Base-by-base conservation (phyloP, 2,329 filamentous ascomycete species). In the Pseudogymnoascus sp. region DNA sequence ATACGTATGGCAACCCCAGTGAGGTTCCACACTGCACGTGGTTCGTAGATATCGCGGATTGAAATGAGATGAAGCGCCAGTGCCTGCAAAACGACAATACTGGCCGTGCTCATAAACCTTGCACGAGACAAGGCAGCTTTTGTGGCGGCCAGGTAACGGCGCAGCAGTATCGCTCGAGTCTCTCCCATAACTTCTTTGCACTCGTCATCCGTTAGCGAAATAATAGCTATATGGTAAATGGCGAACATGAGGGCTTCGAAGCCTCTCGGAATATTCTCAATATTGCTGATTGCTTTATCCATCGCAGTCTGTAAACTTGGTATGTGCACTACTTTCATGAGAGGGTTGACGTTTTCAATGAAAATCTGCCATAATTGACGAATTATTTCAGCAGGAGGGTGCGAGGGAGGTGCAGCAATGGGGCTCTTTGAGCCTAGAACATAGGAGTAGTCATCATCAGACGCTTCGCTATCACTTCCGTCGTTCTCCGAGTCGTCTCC, bases 211-310 rank as follows among this genome's bases (percentile, higher is more conserved):
- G 78, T 80, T 64, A 89, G 77, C 25, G 82, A 86, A 11, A 80
- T 81, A 64, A 86, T 74, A n/a, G 83, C 82, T 69, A 83, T 79
- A 62, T 84, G 75, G 69, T 87, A 87, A 31, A 87, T 82, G 67
- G 82, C 77, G 72, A 90, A 89, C 80, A 90, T 84, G 38, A 90
- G 77, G 1, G 84, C 84, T 70, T 89, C 86, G 16, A 88, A 78
- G n/a, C 80, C 80, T 65, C 67, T 31, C 65, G 71, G 34, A 14
- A 66, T 59, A 64, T 78, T 80, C 9, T 40, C 34, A 6, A 62
- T 60, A 34, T 69, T 64, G 61, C 84, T 79, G 7, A 80, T 78
- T 14, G 84, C 85, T 65, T 86, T 83, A 63, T 89, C 82, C 43
- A 90, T 82, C 62, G 81, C 82, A n/a, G 74, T 76, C 70, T 89